Evolutionary conservation across 495 filamentous ascomycete genomes (phyloP).

Genomic region (Durotheca rogersii): DNA sequence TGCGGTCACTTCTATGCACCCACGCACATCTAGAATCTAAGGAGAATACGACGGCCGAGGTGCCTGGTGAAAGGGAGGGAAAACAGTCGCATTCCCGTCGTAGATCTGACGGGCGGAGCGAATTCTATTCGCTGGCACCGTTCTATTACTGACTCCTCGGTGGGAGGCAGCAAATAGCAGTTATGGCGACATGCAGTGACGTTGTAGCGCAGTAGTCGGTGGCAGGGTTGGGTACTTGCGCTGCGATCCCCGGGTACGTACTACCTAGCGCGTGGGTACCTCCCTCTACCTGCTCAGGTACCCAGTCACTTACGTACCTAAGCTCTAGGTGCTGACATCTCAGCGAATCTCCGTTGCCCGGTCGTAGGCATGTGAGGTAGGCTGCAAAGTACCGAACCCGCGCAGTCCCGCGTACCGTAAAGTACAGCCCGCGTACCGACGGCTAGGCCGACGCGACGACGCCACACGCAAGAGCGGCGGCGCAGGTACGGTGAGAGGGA

Average conservation of each 20-base stretch:
- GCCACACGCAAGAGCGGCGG: background rate
- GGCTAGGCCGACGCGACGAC: background rate
- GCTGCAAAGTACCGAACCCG: too few species aligned
- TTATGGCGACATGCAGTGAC: slow-evolving; percentile 14
- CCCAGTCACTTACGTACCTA: too few species aligned
- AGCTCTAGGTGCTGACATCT: too few species aligned
- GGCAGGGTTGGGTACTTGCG: too few species aligned
- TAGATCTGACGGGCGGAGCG: slow-evolving; percentile 17
- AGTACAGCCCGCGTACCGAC: background rate
- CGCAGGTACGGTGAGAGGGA: background rate
- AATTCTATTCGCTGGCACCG: slow-evolving; percentile 21
- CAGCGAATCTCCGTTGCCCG: too few species aligned
- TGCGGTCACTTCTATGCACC: too few species aligned
- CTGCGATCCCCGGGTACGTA: too few species aligned
- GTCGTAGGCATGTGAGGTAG: too few species aligned
- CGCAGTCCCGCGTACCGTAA: too few species aligned
- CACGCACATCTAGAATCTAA: too few species aligned
- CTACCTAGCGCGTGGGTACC: too few species aligned
- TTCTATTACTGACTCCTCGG: slow-evolving; percentile 14
- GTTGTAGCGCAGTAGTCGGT: slow-evolving; percentile 25
- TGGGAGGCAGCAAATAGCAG: slow-evolving; percentile 14
- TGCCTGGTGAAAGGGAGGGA: slow-evolving; percentile 28
- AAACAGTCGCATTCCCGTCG: slow-evolving; percentile 23
- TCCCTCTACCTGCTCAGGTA: too few species aligned
- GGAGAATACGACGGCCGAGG: background rate